Evolutionary conservation across 257 asterid species (phyloP), one percentile per base, ranked within the genome.

Genomic region (Coffea eugenioides): DNA sequence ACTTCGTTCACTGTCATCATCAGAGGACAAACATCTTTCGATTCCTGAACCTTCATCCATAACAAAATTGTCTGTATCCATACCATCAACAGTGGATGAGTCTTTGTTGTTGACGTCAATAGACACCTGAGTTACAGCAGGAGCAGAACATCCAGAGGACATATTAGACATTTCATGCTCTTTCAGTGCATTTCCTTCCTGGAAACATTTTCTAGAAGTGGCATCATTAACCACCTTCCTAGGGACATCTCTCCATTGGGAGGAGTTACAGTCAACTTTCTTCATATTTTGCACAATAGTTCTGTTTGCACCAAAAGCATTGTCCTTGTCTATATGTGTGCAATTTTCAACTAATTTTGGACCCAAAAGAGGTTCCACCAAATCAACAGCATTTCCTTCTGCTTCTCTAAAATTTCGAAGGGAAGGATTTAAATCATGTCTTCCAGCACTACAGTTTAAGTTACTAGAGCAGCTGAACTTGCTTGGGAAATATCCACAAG

Each of bases 211-310:
- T 68, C 81, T 61, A 56, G 36, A 81, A 73, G 79, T 77, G 41
- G 73, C 85, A 83, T 80, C 86, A 52, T 80, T 81, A 81, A 65
- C 76, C 82, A 67, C 78, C 59, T 82, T 85, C 72, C 85, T 83
- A 11, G 95, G 92, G 83, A 86, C 95, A 85, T 88, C 90, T 80
- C 87, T 85, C 93, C 93, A 86, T 75, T 84, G 84, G 80, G 80
- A 86, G 79, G 86, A 83, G 81, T 76, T 85, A 49, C 82, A 84
- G 79, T 88, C 85, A 77, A 79, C 78, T 57, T 81, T 84, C 78
- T 81, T 81, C 61, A 73, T 70, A 74, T 81, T 74, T 64, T 83
- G 74, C 52, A 70, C 16, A 78, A 79, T 65, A 79, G 80, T 83
- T 76, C 61, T 78, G 69, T 77, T 70, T 76, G 69, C 67, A 65